Percentiles rank a stretch among this genome's conserved stretches.
These are phyloP conservation scores for Ophiosphaerella herpotricha DNA, from an alignment of 2,329 filamentous ascomycete genomes.

Conservation along the genomic window DNA sequence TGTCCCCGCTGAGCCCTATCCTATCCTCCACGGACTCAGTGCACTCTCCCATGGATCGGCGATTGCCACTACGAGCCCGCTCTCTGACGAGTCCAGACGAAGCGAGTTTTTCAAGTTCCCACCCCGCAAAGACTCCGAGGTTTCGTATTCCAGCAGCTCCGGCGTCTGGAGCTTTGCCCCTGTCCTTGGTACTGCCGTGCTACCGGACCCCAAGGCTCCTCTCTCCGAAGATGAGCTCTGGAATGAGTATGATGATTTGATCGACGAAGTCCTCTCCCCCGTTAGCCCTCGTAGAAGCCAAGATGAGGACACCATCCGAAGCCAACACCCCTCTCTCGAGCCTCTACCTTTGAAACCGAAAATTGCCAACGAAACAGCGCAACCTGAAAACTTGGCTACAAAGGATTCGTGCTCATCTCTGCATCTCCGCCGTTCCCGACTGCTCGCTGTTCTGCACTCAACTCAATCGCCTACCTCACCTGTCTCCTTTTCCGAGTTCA, in stretches of 20 bases:
- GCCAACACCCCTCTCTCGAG: constrained; percentile 35
- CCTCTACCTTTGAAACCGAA: constrained; percentile 35
- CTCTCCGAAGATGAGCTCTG: constrained; percentile 85
- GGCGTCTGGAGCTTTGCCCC: constrained; percentile 63
- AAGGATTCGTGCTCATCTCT: constrained; percentile 41
- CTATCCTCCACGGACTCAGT: constrained; percentile 40
- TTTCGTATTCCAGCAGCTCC: constrained; percentile 69
- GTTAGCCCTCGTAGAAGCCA: constrained; percentile 20
- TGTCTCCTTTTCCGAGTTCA: constrained; percentile 59
- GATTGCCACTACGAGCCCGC: constrained; percentile 40
- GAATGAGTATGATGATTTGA: constrained; percentile 90
- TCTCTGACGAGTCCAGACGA: constrained; percentile 32
- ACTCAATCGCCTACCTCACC: constrained; percentile 57
- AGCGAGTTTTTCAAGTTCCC: constrained; percentile 77
- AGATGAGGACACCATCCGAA: constrained; percentile 14
- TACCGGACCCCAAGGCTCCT: constrained; percentile 65
- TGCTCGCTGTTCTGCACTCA: constrained; percentile 56
- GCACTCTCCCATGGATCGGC: constrained; percentile 46
- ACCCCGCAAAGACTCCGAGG: constrained; percentile 71
- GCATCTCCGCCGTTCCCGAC: constrained; percentile 55
- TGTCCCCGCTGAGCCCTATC: constrained; percentile 40
- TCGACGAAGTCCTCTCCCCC: constrained; percentile 69
- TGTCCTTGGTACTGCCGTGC: constrained; percentile 63
- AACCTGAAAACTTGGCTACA: constrained; percentile 37
- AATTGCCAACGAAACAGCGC: constrained; percentile 19